Conservation (phyloP, 345 rosid species). For the Mercurialis annua region DNA sequence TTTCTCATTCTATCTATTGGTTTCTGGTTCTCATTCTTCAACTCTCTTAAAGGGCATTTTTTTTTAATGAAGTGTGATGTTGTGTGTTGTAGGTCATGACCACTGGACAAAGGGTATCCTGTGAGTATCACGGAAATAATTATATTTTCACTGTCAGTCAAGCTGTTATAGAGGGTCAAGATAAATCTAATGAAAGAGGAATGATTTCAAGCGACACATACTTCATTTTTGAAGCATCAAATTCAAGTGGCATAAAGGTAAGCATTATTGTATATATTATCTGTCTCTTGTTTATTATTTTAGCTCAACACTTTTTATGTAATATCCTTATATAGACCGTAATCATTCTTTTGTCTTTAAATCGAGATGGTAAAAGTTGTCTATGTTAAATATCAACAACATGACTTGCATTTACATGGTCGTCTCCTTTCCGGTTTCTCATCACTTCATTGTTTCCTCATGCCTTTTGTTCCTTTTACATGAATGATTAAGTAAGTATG, state of each 20-base stretch:
- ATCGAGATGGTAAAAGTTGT: not conserved
- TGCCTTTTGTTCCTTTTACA: not conserved
- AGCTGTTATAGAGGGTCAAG: slow-evolving; percentile 70
- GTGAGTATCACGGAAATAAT: slow-evolving; percentile 90
- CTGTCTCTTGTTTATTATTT: not conserved
- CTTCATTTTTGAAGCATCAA: slow-evolving; percentile 82
- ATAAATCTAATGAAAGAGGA: slow-evolving; percentile 79
- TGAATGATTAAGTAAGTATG: not conserved
- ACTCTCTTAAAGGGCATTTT: not conserved
- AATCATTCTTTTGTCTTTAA: not conserved
- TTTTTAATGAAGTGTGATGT: slow-evolving; percentile 7
- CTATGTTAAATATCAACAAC: not conserved
- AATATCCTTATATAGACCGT: not conserved
- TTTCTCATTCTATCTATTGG: not conserved
- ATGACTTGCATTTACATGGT: not conserved
- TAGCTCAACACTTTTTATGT: not conserved
- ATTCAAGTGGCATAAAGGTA: slow-evolving; percentile 92
- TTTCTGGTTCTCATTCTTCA: not conserved
- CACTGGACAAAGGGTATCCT: slow-evolving; percentile 76
- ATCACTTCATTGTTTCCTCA: not conserved
- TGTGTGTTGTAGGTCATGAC: slow-evolving; percentile 70
- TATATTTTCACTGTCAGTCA: slow-evolving; percentile 79
- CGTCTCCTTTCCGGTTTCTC: not conserved
- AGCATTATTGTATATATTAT: slow-evolving; percentile 13
- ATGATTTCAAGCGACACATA: slow-evolving; percentile 70